phyloP scores from a whole-genome alignment of 768 basidiomycete species.

The Pleurotus djamor region DNA sequence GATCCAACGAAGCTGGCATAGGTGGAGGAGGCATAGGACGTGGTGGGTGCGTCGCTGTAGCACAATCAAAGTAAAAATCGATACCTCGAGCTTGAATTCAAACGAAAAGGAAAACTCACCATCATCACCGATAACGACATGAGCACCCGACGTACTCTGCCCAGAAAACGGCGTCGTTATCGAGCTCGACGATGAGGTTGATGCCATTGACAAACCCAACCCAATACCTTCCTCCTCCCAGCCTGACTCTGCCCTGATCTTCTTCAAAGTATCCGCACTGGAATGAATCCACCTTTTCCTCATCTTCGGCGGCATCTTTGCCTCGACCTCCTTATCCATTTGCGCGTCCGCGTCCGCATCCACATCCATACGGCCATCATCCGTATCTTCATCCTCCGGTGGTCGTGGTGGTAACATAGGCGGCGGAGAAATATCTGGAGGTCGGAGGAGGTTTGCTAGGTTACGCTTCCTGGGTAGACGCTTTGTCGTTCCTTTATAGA shows the following conservation, averaged over 20 bases:
- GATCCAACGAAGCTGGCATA: conserved; percentile 41
- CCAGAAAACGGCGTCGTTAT: too few relatives aligned
- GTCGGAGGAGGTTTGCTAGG: conserved; percentile 5
- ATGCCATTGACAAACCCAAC: not conserved
- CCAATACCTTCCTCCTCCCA: conserved; percentile 13
- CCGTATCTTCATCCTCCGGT: conserved; percentile 4
- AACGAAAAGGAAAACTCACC: too few relatives aligned
- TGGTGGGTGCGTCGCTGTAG: too few relatives aligned
- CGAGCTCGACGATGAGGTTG: too few relatives aligned
- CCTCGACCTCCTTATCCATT: conserved; percentile 21
- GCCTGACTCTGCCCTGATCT: conserved; percentile 1
- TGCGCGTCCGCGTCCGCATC: conserved; percentile 18
- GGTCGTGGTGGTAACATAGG: not conserved
- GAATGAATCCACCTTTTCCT: conserved; percentile 47
- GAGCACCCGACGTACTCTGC: too few relatives aligned
- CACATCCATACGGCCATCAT: not conserved
- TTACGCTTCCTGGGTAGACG: conserved; percentile 4
- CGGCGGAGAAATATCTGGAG: not conserved
- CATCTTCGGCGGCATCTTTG: conserved; percentile 60
- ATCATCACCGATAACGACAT: too few relatives aligned
- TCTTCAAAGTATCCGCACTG: conserved; percentile 21
- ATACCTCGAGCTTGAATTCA: too few relatives aligned
- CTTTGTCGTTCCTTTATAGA: not conserved
- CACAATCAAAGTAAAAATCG: too few relatives aligned
- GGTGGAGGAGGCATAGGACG: conserved; percentile 59